A percentile compares a stretch with the other conserved stretches of the same genome.
These are phyloP conservation scores for Xylaria palmicola DNA, from an alignment of 495 filamentous ascomycete genomes.

Conservation along the genomic window DNA sequence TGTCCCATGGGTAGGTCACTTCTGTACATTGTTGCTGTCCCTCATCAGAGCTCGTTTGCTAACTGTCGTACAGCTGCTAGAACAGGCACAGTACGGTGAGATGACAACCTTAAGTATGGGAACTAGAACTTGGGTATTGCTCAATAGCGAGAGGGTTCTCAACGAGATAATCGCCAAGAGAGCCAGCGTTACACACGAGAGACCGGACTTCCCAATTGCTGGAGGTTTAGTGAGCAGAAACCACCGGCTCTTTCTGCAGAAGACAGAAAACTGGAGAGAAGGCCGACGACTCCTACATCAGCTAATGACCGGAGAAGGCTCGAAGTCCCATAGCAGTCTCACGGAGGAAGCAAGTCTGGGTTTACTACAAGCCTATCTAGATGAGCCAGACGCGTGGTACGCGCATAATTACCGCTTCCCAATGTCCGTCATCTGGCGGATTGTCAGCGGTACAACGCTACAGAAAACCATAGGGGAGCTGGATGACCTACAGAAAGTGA, in stretches of 20 bases:
- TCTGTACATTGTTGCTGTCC: constrained; percentile 4
- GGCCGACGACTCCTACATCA: constrained; percentile 38
- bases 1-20: background rate
- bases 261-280: constrained; percentile 31
- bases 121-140: constrained; percentile 37
- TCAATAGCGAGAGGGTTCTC: constrained; percentile 37
- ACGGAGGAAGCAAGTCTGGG: constrained; percentile 36
- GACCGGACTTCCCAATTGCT: constrained; percentile 35
- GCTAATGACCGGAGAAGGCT: constrained; percentile 28
- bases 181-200: constrained; percentile 34
- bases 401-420: constrained; percentile 39
- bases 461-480: constrained; percentile 20
- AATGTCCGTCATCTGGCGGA: constrained; percentile 35
- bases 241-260: constrained; percentile 31
- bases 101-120: constrained; percentile 39
- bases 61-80: background rate
- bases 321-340: constrained; percentile 30
- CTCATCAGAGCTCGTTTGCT: background rate
- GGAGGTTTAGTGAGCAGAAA: constrained; percentile 36
- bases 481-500: constrained; percentile 31
- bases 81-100: constrained; percentile 30
- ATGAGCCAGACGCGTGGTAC: constrained; percentile 32
- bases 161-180: constrained; percentile 37
- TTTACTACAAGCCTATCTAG: constrained; percentile 34
- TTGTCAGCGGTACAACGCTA: constrained; percentile 20